phyloP scores from a whole-genome alignment of 768 basidiomycete genomes.

The Zangia roseola region DNA sequence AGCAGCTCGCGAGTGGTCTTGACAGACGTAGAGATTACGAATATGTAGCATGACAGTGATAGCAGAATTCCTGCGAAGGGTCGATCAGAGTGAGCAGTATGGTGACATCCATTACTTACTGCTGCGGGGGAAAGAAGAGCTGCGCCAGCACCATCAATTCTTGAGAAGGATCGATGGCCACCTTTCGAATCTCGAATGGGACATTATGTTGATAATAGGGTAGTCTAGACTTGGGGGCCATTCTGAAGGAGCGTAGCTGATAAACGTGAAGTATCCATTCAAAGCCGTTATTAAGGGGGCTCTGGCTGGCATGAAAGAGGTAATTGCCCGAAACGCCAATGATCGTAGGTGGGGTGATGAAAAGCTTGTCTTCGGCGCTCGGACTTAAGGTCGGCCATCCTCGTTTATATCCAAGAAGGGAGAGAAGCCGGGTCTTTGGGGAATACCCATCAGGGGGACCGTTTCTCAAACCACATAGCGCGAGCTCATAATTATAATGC shows the following conservation, averaged over 20 bases:
- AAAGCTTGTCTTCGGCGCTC: slow-evolving; percentile 30
- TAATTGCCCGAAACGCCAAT: slow-evolving; percentile 32
- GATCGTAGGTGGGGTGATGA: slow-evolving; percentile 32
- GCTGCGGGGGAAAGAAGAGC: slow-evolving; percentile 29
- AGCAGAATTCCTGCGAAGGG: slow-evolving; percentile 22
- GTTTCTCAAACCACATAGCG: slow-evolving; percentile 30
- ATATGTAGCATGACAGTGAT: slow-evolving; percentile 42
- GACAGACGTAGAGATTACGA: slow-evolving; percentile 54
- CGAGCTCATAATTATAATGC: slow-evolving; percentile 34
- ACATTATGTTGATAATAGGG: slow-evolving; percentile 33
- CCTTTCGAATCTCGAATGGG: slow-evolving; percentile 33
- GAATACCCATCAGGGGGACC: slow-evolving; percentile 20
- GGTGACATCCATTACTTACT: slow-evolving; percentile 10
- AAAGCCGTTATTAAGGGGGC: slow-evolving; percentile 29
- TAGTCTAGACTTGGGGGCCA: slow-evolving; percentile 22
- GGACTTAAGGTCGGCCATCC: slow-evolving; percentile 34
- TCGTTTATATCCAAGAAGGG: slow-evolving; percentile 31
- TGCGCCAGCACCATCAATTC: slow-evolving; percentile 32
- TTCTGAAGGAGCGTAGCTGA: slow-evolving; percentile 34
- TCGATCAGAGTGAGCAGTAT: neutral
- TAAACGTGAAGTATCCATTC: slow-evolving; percentile 34
- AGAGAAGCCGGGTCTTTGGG: slow-evolving; percentile 25
- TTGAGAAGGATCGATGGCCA: slow-evolving; percentile 32
- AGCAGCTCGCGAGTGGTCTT: slow-evolving; percentile 47
- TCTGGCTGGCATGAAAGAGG: slow-evolving; percentile 35